Evolutionary conservation across 2,329 filamentous ascomycete genomes (phyloP).

Genomic region (Alternaria conjuncta): DNA sequence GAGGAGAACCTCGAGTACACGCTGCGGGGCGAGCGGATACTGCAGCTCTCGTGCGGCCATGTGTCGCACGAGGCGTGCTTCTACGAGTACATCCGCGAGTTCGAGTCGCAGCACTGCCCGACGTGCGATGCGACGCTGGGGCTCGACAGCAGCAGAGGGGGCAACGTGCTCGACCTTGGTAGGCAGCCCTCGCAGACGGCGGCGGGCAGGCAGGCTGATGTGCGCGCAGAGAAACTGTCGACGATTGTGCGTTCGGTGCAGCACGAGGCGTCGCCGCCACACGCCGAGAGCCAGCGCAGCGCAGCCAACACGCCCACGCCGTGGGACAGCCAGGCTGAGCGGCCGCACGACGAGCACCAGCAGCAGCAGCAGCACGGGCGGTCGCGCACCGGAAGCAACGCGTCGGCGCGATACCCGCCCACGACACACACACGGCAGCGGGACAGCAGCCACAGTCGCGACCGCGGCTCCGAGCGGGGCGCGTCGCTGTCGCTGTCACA

Average conservation of each 20-base stretch:
- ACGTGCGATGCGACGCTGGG: slow-evolving; percentile 91
- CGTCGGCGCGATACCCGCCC: slow-evolving; percentile 38
- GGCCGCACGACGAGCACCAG: slow-evolving; percentile 50
- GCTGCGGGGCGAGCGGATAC: slow-evolving; percentile 86
- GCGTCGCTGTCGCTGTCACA: slow-evolving; percentile 46
- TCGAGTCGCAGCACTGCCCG: slow-evolving; percentile 92
- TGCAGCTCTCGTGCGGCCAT: slow-evolving; percentile 96
- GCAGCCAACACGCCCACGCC: slow-evolving; percentile 65
- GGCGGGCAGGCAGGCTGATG: slow-evolving; percentile 22
- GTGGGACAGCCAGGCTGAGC: slow-evolving; percentile 68
- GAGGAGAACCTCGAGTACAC: slow-evolving; percentile 97
- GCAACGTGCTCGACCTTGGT: slow-evolving; percentile 87
- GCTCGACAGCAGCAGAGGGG: slow-evolving; percentile 88
- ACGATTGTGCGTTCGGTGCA: slow-evolving; percentile 87
- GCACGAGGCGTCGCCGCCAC: slow-evolving; percentile 59
- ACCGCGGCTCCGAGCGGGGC: slow-evolving; percentile 49
- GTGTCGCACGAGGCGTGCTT: slow-evolving; percentile 98
- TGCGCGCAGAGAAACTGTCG: slow-evolving; percentile 83
- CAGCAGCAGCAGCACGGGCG: slow-evolving; percentile 41
- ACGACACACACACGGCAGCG: slow-evolving; percentile 37
- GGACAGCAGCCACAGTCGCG: slow-evolving; percentile 50
- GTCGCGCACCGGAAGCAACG: slow-evolving; percentile 44
- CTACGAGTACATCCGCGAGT: slow-evolving; percentile 96
- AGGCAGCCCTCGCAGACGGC: slow-evolving; percentile 37
- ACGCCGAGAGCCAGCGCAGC: slow-evolving; percentile 48